A percentile compares a stretch with the other conserved stretches of the same genome.
phyloP scores from a whole-genome alignment of 31 red algal genomes.

The Endocladia muricata region DNA sequence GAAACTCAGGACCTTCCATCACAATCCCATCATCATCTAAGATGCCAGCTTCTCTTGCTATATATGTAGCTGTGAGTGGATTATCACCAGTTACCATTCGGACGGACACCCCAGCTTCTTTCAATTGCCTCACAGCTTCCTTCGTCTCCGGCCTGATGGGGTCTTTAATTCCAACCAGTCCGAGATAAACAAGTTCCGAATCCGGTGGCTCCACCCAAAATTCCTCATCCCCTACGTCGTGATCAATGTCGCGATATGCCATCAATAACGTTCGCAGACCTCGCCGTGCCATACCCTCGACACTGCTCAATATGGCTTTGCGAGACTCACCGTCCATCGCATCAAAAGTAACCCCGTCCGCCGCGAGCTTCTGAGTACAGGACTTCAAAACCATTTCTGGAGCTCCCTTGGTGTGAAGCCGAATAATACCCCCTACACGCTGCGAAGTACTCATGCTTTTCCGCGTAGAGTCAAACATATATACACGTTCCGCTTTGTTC shows the following conservation, averaged over 20 bases:
- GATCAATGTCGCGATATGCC: conserved; percentile 69
- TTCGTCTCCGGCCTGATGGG: conserved; percentile 85
- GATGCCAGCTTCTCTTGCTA: conserved; percentile 83
- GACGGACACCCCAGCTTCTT: conserved; percentile 89
- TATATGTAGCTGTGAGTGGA: conserved; percentile 71
- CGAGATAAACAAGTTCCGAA: conserved; percentile 74
- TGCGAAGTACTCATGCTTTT: conserved; percentile 88
- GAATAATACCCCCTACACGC: conserved; percentile 19
- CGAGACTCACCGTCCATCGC: conserved; percentile 14
- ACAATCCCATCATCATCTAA: conserved; percentile 72
- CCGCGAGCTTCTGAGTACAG: conserved; percentile 37
- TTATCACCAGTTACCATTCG: conserved; percentile 99
- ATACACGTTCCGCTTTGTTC: conserved; percentile 28
- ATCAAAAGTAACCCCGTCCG: conserved; percentile 37
- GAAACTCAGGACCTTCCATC: conserved; percentile 76
- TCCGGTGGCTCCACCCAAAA: conserved; percentile 65
- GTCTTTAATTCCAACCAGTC: conserved; percentile 95
- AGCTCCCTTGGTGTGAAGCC: conserved; percentile 86
- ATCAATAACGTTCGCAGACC: conserved; percentile 81
- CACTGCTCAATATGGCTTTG: neutral
- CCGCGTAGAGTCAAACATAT: conserved; percentile 78
- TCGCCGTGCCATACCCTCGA: conserved; percentile 58
- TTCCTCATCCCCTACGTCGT: conserved; percentile 33
- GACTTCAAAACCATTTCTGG: conserved; percentile 65
- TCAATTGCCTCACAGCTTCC: conserved; percentile 65